A percentile compares a stretch with the other conserved stretches of the same genome.
phyloP scores from a whole-genome alignment of 345 rosid species.

The Eucalyptus polyanthemos region DNA sequence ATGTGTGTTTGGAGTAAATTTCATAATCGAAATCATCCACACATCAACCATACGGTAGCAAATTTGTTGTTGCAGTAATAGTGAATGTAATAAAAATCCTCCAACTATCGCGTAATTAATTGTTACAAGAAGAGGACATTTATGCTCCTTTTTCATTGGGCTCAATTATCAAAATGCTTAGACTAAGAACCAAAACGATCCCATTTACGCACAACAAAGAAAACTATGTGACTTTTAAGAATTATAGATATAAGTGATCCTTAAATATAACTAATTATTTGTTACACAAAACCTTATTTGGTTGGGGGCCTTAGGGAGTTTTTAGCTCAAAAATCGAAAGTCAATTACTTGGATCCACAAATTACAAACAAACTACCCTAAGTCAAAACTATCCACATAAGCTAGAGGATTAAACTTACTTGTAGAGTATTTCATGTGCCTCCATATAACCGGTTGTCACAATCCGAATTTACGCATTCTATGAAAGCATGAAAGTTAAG shows the following conservation, averaged over 20 bases:
- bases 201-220: not conserved
- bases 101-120: not conserved
- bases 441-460: not conserved
- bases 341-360: not conserved
- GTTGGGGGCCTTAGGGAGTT: not conserved
- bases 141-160: not conserved
- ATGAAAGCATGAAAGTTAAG: not conserved
- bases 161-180: not conserved
- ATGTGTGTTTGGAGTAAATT: not conserved
- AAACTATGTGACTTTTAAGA: not conserved
- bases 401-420: not conserved
- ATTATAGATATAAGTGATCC: not conserved
- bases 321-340: not conserved
- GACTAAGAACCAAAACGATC: not conserved
- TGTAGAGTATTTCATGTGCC: not conserved
- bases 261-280: not conserved
- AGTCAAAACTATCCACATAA: not conserved
- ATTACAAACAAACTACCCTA: fast-evolving
- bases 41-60: not conserved
- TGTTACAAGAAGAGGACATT: not conserved
- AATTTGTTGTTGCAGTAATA: not conserved
- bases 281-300: not conserved
- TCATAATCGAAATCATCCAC: not conserved
- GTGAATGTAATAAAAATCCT: not conserved
- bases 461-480: not conserved